These are phyloP conservation scores for Zygosaccharomyces bailii DNA, from an alignment of 805 yeast species.

Conservation along the genomic window DNA sequence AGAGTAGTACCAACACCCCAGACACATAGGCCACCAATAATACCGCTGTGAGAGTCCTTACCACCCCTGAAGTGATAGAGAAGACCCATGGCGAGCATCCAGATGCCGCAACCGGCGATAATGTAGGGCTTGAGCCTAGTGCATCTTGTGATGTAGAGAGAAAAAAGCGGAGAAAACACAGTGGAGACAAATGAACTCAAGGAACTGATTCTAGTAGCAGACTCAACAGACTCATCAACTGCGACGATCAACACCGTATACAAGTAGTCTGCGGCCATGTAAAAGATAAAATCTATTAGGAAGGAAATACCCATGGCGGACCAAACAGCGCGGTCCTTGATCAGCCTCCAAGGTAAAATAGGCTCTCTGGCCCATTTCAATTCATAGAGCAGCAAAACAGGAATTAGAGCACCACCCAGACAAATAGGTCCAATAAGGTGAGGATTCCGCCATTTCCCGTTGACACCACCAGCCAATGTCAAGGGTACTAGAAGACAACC, in stretches of 20 bases:
- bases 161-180: constrained; percentile 55
- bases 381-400: constrained; percentile 63
- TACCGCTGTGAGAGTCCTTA: constrained; percentile 46
- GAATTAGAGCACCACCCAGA: constrained; percentile 58
- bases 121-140: constrained; percentile 59
- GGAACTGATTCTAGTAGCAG: constrained; percentile 63
- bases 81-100: constrained; percentile 62
- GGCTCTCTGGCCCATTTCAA: constrained; percentile 53
- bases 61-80: constrained; percentile 56
- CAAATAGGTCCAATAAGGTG: constrained; percentile 66
- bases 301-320: constrained; percentile 60
- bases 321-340: constrained; percentile 72
- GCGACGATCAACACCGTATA: constrained; percentile 66
- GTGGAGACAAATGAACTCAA: constrained; percentile 64
- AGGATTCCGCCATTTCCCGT: constrained; percentile 54
- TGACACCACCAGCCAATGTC: constrained; percentile 68
- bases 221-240: constrained; percentile 51
- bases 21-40: constrained; percentile 62
- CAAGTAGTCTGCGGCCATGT: constrained; percentile 67
- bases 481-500: constrained; percentile 70
- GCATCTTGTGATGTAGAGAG: constrained; percentile 47
- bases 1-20: constrained; percentile 71
- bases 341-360: constrained; percentile 53
- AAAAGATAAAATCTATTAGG: constrained; percentile 57
- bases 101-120: constrained; percentile 52